Conservation (phyloP, 495 filamentous ascomycete species). For the Aspergillus saccharolyticus region DNA sequence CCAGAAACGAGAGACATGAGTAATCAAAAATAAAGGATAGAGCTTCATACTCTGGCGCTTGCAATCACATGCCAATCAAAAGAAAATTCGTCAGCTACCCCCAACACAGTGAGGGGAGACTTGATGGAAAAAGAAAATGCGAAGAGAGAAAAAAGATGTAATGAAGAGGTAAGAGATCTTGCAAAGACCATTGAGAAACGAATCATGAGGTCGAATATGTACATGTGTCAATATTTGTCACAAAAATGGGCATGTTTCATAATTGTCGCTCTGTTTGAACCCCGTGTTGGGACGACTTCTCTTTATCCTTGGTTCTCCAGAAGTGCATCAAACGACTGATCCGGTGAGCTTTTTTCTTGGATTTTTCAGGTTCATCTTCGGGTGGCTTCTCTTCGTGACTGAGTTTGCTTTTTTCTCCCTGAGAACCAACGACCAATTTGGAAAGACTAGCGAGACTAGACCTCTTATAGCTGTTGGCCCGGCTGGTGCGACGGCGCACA, state of each 20-base stretch:
- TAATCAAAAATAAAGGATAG: constrained; percentile 33
- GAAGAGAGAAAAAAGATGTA: constrained; percentile 14
- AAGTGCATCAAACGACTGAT: constrained; percentile 80
- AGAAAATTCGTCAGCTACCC: constrained; percentile 42
- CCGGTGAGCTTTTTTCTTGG: constrained; percentile 66
- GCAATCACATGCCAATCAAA: constrained; percentile 28
- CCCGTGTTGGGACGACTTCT: constrained; percentile 23
- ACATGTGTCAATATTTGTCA: constrained; percentile 21
- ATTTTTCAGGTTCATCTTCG: constrained; percentile 51
- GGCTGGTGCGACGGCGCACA: constrained; percentile 53
- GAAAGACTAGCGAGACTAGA: constrained; percentile 83
- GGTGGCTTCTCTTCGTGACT: constrained; percentile 65
- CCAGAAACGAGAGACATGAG: constrained; percentile 1
- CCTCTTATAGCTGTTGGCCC: constrained; percentile 52
- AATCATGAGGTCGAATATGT: constrained; percentile 24
- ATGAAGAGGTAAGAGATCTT: constrained; percentile 13
- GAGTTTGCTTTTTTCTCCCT: constrained; percentile 75
- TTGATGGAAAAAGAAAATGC: constrained; percentile 13
- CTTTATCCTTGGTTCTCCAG: constrained; percentile 62
- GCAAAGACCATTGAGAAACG: constrained; percentile 20
- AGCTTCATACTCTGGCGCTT: constrained; percentile 36
- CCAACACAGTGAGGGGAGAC: constrained; percentile 20
- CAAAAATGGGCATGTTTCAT: constrained; percentile 16
- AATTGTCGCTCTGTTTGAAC: constrained; percentile 23
- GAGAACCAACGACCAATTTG: constrained; percentile 71